A percentile compares a stretch with the other conserved stretches of the same genome.
These are phyloP conservation scores for Cichorium intybus DNA, from an alignment of 140 eudicot species.

Conservation along the genomic window DNA sequence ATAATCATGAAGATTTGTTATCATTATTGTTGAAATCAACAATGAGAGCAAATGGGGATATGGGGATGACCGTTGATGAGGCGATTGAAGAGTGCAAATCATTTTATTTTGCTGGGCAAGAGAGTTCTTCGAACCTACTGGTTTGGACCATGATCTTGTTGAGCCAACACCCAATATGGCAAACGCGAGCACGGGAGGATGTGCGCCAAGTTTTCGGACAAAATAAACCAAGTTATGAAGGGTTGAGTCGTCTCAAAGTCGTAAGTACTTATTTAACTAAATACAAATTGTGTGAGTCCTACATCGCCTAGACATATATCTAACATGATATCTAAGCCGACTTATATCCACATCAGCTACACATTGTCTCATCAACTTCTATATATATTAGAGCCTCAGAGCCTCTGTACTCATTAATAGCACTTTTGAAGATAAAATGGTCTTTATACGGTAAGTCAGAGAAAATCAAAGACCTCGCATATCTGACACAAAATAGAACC, in stretches of 20 bases:
- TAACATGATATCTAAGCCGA: too few relatives aligned
- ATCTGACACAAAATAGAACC: too few relatives aligned
- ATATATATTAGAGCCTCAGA: background rate
- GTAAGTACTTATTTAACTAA: constrained; percentile 38
- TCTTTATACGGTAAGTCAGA: too few relatives aligned
- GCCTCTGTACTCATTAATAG: too few relatives aligned
- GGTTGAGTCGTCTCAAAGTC: constrained; percentile 53
- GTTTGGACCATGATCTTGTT: constrained; percentile 59
- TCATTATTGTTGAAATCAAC: constrained; percentile 46
- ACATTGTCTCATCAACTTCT: background rate
- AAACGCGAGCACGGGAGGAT: constrained; percentile 53
- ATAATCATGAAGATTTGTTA: constrained; percentile 38
- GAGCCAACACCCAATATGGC: constrained; percentile 63
- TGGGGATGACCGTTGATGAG: constrained; percentile 44
- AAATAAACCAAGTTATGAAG: constrained; percentile 46
- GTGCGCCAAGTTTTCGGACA: constrained; percentile 45
- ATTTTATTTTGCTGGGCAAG: constrained; percentile 78
- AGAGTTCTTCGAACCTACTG: constrained; percentile 56
- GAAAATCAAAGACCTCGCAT: too few relatives aligned
- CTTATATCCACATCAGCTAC: background rate
- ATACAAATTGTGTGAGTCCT: background rate
- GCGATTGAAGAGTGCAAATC: constrained; percentile 65
- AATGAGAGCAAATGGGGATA: constrained; percentile 17
- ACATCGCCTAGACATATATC: background rate
- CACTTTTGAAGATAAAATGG: too few relatives aligned